A percentile compares a stretch with the other conserved stretches of the same genome.
phyloP scores from a whole-genome alignment of 768 basidiomycete genomes.

The Pholiota conissans region DNA sequence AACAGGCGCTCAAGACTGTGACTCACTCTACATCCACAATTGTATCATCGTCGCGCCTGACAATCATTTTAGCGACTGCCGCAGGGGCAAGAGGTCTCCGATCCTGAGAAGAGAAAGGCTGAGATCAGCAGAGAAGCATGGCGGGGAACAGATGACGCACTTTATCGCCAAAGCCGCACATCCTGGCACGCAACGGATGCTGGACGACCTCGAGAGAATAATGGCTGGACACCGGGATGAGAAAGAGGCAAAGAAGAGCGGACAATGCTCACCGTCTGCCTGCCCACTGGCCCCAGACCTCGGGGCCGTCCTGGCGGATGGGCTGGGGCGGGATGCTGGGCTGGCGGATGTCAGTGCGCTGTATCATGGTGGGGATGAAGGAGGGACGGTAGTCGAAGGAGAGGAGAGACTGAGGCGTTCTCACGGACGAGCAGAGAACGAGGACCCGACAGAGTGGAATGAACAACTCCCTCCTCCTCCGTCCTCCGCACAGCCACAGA shows the following conservation, averaged over 20 bases:
- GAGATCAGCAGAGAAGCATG: constrained; percentile 13
- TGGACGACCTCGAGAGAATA: constrained; percentile 87
- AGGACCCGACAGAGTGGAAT: constrained; percentile 43
- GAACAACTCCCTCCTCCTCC: constrained; percentile 26
- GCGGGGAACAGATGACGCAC: constrained; percentile 44
- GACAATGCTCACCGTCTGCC: constrained; percentile 54
- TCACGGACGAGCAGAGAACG: constrained; percentile 21
- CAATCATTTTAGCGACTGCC: constrained; percentile 82
- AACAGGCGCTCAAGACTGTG: neutral
- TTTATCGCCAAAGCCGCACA: constrained; percentile 98
- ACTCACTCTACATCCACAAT: constrained; percentile 78
- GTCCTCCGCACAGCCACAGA: constrained; percentile 18
- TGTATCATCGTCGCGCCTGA: constrained; percentile 64
- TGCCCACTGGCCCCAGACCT: constrained; percentile 73
- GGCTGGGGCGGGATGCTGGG: constrained; percentile 28
- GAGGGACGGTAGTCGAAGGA: constrained; percentile 11
- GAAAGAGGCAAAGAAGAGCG: constrained; percentile 12
- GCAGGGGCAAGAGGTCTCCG: constrained; percentile 91
- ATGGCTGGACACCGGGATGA: constrained; percentile 44
- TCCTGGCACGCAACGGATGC: constrained; percentile 86
- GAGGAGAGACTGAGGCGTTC: constrained; percentile 13
- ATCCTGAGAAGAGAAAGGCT: constrained; percentile 54
- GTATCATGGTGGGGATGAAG: constrained; percentile 53
- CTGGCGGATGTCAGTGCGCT: constrained; percentile 54
- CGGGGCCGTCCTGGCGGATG: constrained; percentile 44